phyloP scores from a whole-genome alignment of 139 green algal genomes.

The Chlamydomonas incerta region DNA sequence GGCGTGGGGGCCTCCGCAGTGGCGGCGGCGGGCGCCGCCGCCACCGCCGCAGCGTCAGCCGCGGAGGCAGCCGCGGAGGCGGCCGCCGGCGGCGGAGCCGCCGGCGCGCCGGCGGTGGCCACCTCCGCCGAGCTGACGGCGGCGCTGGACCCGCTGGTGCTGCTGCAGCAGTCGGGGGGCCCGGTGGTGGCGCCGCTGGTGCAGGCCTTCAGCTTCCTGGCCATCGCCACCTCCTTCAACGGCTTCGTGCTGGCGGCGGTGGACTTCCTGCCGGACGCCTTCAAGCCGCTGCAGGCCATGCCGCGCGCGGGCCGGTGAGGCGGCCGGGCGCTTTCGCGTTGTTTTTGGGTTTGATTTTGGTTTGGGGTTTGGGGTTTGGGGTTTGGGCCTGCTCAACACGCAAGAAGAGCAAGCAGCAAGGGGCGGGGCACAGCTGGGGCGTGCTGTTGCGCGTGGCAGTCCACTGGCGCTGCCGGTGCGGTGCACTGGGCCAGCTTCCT shows the following conservation, averaged over 20 bases:
- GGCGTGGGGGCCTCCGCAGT: not conserved
- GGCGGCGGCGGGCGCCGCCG: not conserved
- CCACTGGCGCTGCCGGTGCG: no score
- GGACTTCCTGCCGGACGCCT: constrained; percentile 81
- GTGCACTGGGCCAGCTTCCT: no score
- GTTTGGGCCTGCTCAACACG: no score
- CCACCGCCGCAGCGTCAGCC: not conserved
- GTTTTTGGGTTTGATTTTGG: no score
- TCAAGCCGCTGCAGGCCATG: constrained; percentile 13
- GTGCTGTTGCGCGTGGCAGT: no score
- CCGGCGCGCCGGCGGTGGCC: not conserved
- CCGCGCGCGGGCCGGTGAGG: constrained; percentile 16
- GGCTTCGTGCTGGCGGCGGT: constrained; percentile 86
- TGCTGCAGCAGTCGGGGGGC: constrained; percentile 26
- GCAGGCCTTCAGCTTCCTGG: constrained; percentile 69
- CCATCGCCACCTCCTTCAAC: constrained; percentile 86
- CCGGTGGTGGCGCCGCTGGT: constrained; percentile 49
- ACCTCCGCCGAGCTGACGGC: constrained; percentile 7
- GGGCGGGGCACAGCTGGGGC: no score
- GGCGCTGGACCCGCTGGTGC: constrained; percentile 36
- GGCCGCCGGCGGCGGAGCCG: not conserved
- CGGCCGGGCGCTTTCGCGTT: no score
- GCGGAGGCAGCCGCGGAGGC: not conserved
- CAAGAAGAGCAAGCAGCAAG: no score
- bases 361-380: no score